Evolutionary conservation across 768 basidiomycete species (phyloP).

Genomic region (Suillus subluteus): DNA sequence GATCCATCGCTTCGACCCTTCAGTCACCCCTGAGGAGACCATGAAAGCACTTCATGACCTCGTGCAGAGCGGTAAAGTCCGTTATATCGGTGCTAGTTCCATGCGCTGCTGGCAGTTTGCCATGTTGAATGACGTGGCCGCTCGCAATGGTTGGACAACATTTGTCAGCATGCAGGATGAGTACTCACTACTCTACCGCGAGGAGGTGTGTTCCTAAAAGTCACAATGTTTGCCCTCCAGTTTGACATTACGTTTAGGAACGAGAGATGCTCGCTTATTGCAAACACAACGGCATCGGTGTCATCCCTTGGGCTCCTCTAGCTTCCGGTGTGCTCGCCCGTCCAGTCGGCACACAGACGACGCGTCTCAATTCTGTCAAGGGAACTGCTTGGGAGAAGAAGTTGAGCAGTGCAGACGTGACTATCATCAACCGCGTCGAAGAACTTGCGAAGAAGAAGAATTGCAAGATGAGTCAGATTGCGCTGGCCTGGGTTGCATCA

Average conservation of each 20-base stretch:
- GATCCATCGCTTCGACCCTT: constrained; percentile 45
- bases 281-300: constrained; percentile 51
- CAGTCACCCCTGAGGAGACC: constrained; percentile 44
- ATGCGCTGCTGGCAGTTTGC: constrained; percentile 52
- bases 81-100: constrained; percentile 54
- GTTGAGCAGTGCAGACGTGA: constrained; percentile 32
- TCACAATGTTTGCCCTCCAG: neutral
- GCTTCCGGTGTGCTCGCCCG: constrained; percentile 42
- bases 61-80: constrained; percentile 49
- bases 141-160: constrained; percentile 49
- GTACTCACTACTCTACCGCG: constrained; percentile 56
- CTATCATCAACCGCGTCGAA: constrained; percentile 44
- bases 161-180: constrained; percentile 62
- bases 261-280: constrained; percentile 50
- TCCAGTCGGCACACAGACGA: constrained; percentile 33
- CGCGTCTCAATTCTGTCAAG: constrained; percentile 17
- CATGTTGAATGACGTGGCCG: constrained; percentile 47
- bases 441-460: constrained; percentile 43
- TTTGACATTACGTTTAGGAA: constrained; percentile 34
- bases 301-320: constrained; percentile 57
- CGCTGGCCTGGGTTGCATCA: constrained; percentile 43
- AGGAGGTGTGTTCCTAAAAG: constrained; percentile 40
- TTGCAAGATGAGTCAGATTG: constrained; percentile 48
- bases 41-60: constrained; percentile 57
- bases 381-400: constrained; percentile 30